These are phyloP conservation scores for Penicillium ochrochloron DNA, from an alignment of 495 filamentous ascomycete genomes.

Conservation along the genomic window DNA sequence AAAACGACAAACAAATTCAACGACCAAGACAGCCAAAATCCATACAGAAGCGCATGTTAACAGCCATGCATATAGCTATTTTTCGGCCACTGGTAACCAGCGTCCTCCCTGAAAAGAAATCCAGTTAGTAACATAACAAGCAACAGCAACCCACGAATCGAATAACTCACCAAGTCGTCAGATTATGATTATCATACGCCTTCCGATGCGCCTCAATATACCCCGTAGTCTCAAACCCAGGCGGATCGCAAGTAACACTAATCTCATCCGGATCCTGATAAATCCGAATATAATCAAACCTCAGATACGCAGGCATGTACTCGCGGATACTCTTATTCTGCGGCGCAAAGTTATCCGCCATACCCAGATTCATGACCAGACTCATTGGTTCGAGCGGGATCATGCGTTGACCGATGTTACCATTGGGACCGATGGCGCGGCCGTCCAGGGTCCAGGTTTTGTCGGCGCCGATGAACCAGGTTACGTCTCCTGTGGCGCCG, in stretches of 20 bases:
- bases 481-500: slow-evolving; percentile 62
- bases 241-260: slow-evolving; percentile 73
- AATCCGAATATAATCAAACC: slow-evolving; percentile 76
- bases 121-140: slow-evolving; percentile 1
- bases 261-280: slow-evolving; percentile 66
- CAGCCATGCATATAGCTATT: slow-evolving; percentile 55
- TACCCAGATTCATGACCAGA: slow-evolving; percentile 73
- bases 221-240: slow-evolving; percentile 67
- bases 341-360: slow-evolving; percentile 68
- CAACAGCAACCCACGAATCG: slow-evolving; percentile 10
- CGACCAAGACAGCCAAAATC: background rate
- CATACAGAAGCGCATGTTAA: slow-evolving; percentile 6
- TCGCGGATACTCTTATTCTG: slow-evolving; percentile 58
- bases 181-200: slow-evolving; percentile 68
- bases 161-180: slow-evolving; percentile 54
- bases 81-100: slow-evolving; percentile 53
- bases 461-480: slow-evolving; percentile 69
- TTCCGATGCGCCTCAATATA: slow-evolving; percentile 69
- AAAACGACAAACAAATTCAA: slow-evolving; percentile 32
- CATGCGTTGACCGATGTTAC: slow-evolving; percentile 71
- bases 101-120: slow-evolving; percentile 32
- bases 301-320: slow-evolving; percentile 71
- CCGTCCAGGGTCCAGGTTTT: slow-evolving; percentile 71
- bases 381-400: slow-evolving; percentile 74
- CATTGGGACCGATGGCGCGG: slow-evolving; percentile 69